Conservation (phyloP, 202 grass and related monocot genomes). For the Hordeum pubiflorum region DNA sequence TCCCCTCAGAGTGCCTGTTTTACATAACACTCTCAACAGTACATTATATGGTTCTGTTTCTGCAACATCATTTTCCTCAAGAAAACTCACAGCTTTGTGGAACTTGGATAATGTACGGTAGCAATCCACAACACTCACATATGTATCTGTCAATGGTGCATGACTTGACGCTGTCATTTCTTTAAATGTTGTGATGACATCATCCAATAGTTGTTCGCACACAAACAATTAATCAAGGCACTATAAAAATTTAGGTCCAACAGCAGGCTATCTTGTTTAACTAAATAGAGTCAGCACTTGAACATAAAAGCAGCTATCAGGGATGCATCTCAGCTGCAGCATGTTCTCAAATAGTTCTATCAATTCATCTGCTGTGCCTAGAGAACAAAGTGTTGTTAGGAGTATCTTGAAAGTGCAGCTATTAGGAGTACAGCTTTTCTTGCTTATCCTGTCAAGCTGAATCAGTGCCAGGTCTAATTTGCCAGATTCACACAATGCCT, state of each 20-base stretch:
- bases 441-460: constrained; percentile 50
- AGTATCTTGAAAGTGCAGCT: constrained; percentile 44
- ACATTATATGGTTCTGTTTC: constrained; percentile 49
- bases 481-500: constrained; percentile 27
- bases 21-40: constrained; percentile 38
- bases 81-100: constrained; percentile 33
- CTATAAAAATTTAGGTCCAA: constrained; percentile 28
- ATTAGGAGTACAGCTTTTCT: constrained; percentile 42
- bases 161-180: constrained; percentile 33
- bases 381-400: constrained; percentile 31
- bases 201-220: constrained; percentile 36
- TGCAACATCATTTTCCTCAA: constrained; percentile 34
- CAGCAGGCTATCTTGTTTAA: constrained; percentile 22
- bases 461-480: constrained; percentile 40
- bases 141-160: constrained; percentile 26
- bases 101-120: constrained; percentile 39
- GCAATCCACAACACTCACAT: constrained; percentile 31
- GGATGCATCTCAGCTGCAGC: constrained; percentile 30
- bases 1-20: constrained; percentile 8
- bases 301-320: constrained; percentile 40
- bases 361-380: constrained; percentile 34
- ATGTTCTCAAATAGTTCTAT: constrained; percentile 38
- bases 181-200: constrained; percentile 21
- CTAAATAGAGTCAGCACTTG: constrained; percentile 42
- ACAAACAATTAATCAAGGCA: constrained; percentile 37